These are phyloP conservation scores for Podaxis sp. DNA, from an alignment of 768 basidiomycete genomes.

Conservation along the genomic window DNA sequence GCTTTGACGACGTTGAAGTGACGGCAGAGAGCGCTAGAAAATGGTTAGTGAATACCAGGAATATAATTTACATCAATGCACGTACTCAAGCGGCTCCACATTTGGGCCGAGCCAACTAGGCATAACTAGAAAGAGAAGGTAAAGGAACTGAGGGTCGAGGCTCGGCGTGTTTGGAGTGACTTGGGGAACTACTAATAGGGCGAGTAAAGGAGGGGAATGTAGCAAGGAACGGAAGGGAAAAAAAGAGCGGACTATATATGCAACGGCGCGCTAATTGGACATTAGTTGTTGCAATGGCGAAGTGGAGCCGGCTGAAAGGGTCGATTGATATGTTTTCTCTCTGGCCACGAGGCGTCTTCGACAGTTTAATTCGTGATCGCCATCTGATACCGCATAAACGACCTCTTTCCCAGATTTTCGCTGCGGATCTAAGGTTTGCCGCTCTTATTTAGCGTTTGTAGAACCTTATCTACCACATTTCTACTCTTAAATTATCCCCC, in stretches of 20 bases:
- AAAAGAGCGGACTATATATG: constrained; percentile 15
- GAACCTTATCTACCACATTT: neutral
- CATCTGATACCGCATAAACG: constrained; percentile 1
- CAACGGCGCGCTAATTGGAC: constrained; percentile 4
- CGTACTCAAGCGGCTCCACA: constrained; percentile 35
- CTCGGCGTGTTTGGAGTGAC: neutral
- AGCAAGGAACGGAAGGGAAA: constrained; percentile 17
- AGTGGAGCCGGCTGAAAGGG: constrained; percentile 14
- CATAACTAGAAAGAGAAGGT: constrained; percentile 19
- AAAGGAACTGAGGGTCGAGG: neutral
- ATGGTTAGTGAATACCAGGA: neutral
- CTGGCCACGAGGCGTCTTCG: constrained; percentile 12
- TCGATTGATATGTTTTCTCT: constrained; percentile 10
- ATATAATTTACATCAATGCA: neutral
- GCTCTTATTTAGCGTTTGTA: neutral
- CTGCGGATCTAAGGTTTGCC: constrained; percentile 9
- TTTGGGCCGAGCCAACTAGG: constrained; percentile 31
- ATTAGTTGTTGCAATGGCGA: neutral
- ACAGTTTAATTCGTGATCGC: constrained; percentile 8
- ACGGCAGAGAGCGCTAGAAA: constrained; percentile 41
- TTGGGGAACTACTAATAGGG: neutral
- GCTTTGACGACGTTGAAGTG: constrained; percentile 40
- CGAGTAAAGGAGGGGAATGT: constrained; percentile 13
- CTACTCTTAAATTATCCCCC: neutral
- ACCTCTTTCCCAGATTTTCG: neutral